These are phyloP conservation scores for Trichopus zeylanicus DNA, from an alignment of 116 monocot genomes.

Conservation along the genomic window DNA sequence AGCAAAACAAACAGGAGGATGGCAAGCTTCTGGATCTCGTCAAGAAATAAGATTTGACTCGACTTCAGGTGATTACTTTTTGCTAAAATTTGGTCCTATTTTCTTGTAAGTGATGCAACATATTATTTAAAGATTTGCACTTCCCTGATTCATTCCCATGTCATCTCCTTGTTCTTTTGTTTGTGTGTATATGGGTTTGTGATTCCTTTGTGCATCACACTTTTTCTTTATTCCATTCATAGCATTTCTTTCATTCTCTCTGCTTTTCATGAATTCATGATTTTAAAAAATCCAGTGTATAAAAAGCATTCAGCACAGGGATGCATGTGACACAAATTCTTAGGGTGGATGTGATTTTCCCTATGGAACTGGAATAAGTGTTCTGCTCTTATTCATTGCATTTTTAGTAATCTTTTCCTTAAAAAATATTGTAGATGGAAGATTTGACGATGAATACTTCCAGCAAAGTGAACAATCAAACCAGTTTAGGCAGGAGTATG, in stretches of 20 bases:
- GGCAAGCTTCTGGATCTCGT: conserved; percentile 70
- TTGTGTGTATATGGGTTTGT: background rate
- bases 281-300: background rate
- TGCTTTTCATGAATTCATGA: too few species aligned
- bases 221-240: background rate
- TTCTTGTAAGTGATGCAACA: background rate
- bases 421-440: conserved; percentile 54
- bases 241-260: background rate
- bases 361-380: background rate
- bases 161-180: background rate
- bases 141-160: background rate
- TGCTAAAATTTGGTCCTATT: background rate
- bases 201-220: background rate
- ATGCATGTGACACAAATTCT: too few species aligned
- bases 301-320: too few species aligned
- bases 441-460: conserved; percentile 75
- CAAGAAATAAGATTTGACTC: conserved; percentile 75
- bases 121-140: background rate
- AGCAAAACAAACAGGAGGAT: conserved; percentile 60
- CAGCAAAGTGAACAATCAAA: conserved; percentile 86
- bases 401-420: background rate
- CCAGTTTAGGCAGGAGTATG: conserved; percentile 87
- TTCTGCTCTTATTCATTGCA: background rate
- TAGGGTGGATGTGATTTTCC: too few species aligned
- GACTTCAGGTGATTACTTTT: conserved; percentile 35